Evolutionary conservation across 352 stramenopile species (phyloP), one percentile per base, ranked within the genome.

Genomic region (Phytophthora pseudosyringae): DNA sequence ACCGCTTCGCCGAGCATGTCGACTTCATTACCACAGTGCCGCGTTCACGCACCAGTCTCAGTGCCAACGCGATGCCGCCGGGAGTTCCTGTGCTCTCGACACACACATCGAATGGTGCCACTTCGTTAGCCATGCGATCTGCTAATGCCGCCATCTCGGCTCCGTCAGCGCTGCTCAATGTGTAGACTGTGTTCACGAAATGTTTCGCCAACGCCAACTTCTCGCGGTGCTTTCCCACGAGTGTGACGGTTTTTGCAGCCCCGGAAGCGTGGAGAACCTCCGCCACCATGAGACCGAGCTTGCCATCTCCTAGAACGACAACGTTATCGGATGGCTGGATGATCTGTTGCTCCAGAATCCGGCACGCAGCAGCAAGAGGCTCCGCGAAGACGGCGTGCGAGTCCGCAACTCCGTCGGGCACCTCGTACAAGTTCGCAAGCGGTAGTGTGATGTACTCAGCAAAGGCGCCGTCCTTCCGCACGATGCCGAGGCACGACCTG

Each of bases 241-340:
- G 59, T 32, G 70, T 81, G 11, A 84, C 54, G 11, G 63, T 45
- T n/a, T 71, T 73, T n/a, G 70, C 69, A 18, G 57, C 63, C 15
- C 50, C 39, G 1, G 64, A 60, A 1, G 67, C 76, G 26, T 78
- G 66, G n/a, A 97, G 68, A 40, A 95, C 88, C 46, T 97, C 90
- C 2, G 84, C 85, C 35, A 97, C 75, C 56, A 96, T 84, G 7
- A 98, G 72, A 6, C 91, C 91, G 15, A 98, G 69, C 58, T 97
- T 96, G 4, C 91, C 91, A 78, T 98, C 91, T 38, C 91, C 91
- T 7, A 97, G 63, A 26, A 97, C 82, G 5, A 85, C 81, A 8
- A 97, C 88, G 43, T 81, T 65, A 55, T 94, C 83, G 0, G 71
- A 66, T 11, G 59, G 52, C 5, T 71, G 29, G 15, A 95, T 75